Conservation (phyloP, 2,329 filamentous ascomycete genomes). For the Gaeumannomyces sp. region DNA sequence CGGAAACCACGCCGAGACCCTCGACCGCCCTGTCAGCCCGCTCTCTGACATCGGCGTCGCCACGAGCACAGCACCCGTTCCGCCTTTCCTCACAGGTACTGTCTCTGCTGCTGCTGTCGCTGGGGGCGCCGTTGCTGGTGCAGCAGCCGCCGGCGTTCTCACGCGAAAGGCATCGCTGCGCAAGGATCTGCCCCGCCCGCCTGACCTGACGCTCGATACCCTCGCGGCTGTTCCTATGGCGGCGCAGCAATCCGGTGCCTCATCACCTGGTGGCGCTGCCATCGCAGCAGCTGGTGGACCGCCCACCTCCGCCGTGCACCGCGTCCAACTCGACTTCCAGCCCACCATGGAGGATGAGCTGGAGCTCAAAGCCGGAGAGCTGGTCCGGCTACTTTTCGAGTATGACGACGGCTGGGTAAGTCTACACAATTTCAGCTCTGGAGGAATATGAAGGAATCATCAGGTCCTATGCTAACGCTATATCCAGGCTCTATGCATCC, state of each 20-base stretch:
- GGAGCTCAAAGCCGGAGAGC: conserved; percentile 69
- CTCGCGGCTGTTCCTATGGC: conserved; percentile 18
- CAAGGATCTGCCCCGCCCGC: conserved; percentile 41
- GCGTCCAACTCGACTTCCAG: conserved; percentile 89
- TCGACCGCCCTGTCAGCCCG: conserved; percentile 30
- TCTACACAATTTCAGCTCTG: conserved; percentile 16
- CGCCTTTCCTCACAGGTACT: conserved; percentile 16
- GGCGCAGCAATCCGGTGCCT: conserved; percentile 24
- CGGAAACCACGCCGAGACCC: conserved; percentile 51
- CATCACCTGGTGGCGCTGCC: conserved; percentile 48
- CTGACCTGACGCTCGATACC: conserved; percentile 47
- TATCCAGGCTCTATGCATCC: conserved; percentile 75
- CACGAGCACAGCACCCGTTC: conserved; percentile 31
- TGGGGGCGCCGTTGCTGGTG: conserved; percentile 30
- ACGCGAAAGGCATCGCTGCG: conserved; percentile 52
- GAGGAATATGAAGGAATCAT: background rate
- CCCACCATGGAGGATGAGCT: conserved; percentile 92
- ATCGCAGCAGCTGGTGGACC: conserved; percentile 59
- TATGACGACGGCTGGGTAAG: conserved; percentile 98
- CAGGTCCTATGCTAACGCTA: conserved; percentile 24
- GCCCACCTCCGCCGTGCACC: conserved; percentile 64
- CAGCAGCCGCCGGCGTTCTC: conserved; percentile 28
- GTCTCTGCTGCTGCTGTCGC: conserved; percentile 31
- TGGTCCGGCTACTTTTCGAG: conserved; percentile 86
- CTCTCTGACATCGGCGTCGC: conserved; percentile 29